Conservation (phyloP, 1,284 basidiomycete species). For the Moesziomyces globuligerus region DNA sequence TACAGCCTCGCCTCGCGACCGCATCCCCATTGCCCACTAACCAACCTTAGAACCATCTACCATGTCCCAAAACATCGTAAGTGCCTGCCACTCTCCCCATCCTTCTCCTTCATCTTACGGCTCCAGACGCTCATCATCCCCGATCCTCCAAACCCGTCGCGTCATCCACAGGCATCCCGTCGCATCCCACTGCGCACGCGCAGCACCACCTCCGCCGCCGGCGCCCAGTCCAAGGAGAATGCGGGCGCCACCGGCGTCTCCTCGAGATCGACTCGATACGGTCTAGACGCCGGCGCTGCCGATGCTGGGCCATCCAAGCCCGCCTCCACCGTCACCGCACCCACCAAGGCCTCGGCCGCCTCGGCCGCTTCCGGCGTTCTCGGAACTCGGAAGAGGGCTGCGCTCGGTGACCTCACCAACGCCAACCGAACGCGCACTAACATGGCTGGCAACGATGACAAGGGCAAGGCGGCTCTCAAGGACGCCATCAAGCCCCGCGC, state of each 20-base stretch:
- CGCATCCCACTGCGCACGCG: conserved; percentile 49
- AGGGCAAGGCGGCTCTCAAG: conserved; percentile 48
- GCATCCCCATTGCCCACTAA: background rate
- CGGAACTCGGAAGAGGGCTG: conserved; percentile 64
- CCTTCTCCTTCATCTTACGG: no score
- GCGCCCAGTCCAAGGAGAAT: conserved; percentile 48
- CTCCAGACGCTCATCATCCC: conserved; percentile 10
- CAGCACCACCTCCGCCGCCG: conserved; percentile 37
- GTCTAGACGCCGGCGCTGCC: conserved; percentile 27
- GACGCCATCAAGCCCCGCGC: conserved; percentile 46
- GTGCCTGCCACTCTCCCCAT: background rate
- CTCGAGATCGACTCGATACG: conserved; percentile 29
- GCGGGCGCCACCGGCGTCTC: conserved; percentile 28
- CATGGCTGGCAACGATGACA: conserved; percentile 37
- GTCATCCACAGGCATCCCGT: conserved; percentile 33
- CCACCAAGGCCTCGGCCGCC: conserved; percentile 30
- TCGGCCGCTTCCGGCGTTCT: conserved; percentile 44
- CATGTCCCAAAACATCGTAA: conserved; percentile 43
- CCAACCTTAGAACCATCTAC: background rate
- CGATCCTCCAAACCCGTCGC: background rate
- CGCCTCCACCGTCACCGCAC: conserved; percentile 30
- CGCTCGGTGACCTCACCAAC: conserved; percentile 65
- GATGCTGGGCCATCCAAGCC: conserved; percentile 51
- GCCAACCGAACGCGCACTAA: conserved; percentile 49
- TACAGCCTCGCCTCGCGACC: background rate